Base-by-base conservation (phyloP, 1,284 basidiomycete species). In the Tausonia pullulans region DNA sequence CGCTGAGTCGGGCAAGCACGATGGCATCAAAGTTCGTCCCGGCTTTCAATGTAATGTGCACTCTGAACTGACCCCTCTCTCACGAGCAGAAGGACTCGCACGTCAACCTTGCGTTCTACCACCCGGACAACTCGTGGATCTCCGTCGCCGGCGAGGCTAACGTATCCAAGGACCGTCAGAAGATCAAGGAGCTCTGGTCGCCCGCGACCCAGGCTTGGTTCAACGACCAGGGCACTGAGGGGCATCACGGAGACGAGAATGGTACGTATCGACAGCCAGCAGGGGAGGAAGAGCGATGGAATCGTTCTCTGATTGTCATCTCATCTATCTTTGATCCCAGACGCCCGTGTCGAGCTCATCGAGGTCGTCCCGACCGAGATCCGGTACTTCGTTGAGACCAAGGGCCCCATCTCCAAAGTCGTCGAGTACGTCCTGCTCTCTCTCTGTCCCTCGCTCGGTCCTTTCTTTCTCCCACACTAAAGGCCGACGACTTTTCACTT, bases 181-280 rank as follows among this genome's bases (percentile, higher is more conserved):
- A 83, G 62, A 84, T 90, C 68, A 82, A 82, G 69, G 81, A 84
- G 69, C 78, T 86, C 64, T 90, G 84, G 84, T 83, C 79, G 56
- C 67, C 78, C 4, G 70, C 77, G 84, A 53, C 81, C 16, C 72
- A 81, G 2, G 85, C 84, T 0, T 92, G 87, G 81, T 91, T 92
- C 71, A 87, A 88, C n/a, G 84, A 91, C 71, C 78, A 90, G 61
- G 83, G 84, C 55, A 89, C 92, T 69, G 87, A 86, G 6, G 75
- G 85, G n/a, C 87, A 90, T 74, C 87, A 84, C 67, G 90, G 90
- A 44, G 82, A 87, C 72, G 80, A 27, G 27, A 27, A 27, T 27
- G 27, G 27, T 27, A 27, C 27, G 2, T 27, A 27, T 27, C 2
- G 27, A 27, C 27, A 27, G 27, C 2, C 27, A 27, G 2, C 27